A percentile compares a stretch with the other conserved stretches of the same genome.
These are phyloP conservation scores for Cyclotella atomus DNA, from an alignment of 108 stramenopile genomes.

Conservation along the genomic window DNA sequence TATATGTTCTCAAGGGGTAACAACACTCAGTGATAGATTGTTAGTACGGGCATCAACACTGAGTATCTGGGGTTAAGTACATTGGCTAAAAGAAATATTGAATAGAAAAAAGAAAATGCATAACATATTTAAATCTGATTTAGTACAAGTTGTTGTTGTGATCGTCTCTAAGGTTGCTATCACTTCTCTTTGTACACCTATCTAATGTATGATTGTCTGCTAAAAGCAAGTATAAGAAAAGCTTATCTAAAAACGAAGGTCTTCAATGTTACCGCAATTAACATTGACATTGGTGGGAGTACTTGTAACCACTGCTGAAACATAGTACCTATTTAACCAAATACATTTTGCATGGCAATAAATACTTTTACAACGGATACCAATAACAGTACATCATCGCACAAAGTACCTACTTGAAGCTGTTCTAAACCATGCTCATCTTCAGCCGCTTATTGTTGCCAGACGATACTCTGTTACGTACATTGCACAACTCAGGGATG, in stretches of 20 bases:
- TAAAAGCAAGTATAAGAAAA: no score
- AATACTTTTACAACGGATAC: no score
- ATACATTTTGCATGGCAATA: no score
- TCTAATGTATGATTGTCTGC: no score
- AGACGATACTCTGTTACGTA: background rate
- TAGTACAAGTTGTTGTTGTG: background rate
- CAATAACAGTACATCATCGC: no score
- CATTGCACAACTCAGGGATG: constrained; percentile 1
- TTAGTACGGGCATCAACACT: background rate
- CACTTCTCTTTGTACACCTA: no score
- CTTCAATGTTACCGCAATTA: background rate
- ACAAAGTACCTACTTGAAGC: no score
- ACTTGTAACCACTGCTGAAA: no score
- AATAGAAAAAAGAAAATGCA: background rate
- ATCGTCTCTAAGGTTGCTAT: no score
- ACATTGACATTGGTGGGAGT: background rate
- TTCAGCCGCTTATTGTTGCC: background rate
- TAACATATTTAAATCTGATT: constrained; percentile 2
- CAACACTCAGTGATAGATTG: background rate
- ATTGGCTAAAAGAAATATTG: constrained; percentile 3
- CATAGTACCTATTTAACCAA: no score
- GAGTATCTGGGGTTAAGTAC: background rate
- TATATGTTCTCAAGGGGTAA: background rate
- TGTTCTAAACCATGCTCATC: background rate
- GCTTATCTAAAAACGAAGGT: no score